Evolutionary conservation across 352 stramenopile species (phyloP), one percentile per base, ranked within the genome.

Genomic region (Phytophthora boehmeriae): DNA sequence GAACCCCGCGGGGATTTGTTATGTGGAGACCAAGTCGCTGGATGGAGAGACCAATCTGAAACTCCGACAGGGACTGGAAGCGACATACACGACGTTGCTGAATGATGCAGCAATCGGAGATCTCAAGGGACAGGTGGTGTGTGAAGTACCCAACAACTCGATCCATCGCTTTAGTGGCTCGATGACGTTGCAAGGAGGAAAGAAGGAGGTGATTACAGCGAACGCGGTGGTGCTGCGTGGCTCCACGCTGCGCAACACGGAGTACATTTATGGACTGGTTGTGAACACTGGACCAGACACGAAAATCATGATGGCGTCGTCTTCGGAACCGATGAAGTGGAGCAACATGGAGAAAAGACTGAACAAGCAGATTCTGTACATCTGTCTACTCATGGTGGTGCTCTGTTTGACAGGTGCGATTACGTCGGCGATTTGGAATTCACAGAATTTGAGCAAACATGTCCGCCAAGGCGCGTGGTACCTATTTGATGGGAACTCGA

Each of bases 21-120:
- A 97, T 54, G 90, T 97, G 23, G 88, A 97, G 73, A 98, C 92
- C 41, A 95, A 96, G 45, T 97, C 88, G 10, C 74, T 98, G n/a
- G 92, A 98, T 56, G 92, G 92, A 28, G 92, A 98, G 63, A 98
- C 92, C 5, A 98, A 98, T 53, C 66, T 98, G 5, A 98, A 98
- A 74, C 78, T 97, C 0, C 73, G 92, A 20, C 80, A 96, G 48
- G 88, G 84, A 25, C 56, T 95, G 0, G 87, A 95, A 39, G 72
- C 67, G 8, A 92, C 86, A 46, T 95, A 95, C 64, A 89, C 85
- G 22, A 66, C 32, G 20, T 30, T 95, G n/a, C 46, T 78, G 5
- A 74, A 13, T 27, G 85, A 92, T 51, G 73, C 73, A 0, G 56
- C 76, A 0, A 64, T 95, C 0, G 81, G 59, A 0, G 63, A 83